These are phyloP conservation scores for Solanum chaucha DNA, from an alignment of 257 asterid genomes.

Conservation along the genomic window DNA sequence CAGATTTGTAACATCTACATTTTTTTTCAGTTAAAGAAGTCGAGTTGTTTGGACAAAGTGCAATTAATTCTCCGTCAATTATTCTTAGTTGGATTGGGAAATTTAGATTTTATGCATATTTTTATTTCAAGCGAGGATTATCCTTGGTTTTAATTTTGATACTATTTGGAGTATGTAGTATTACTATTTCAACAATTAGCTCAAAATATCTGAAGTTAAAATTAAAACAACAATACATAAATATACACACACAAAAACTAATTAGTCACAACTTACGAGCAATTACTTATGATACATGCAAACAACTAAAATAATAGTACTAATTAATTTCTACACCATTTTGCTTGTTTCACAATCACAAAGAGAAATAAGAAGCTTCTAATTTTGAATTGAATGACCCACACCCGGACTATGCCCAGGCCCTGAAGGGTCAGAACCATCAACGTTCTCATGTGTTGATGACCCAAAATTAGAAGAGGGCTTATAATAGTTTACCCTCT, in stretches of 20 bases:
- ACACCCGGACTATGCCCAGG: constrained; percentile 34
- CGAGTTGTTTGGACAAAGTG: not conserved
- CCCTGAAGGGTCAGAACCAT: constrained; percentile 16
- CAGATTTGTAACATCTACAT: not conserved
- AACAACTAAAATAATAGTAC: not conserved
- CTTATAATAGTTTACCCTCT: not conserved
- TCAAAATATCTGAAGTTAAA: not conserved
- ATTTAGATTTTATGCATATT: not conserved
- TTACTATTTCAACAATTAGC: not conserved
- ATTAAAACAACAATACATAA: not conserved
- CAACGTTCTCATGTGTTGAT: not conserved
- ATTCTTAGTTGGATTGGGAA: not conserved
- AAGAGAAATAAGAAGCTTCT: not conserved
- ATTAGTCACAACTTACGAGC: not conserved
- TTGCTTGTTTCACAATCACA: not conserved
- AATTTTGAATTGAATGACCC: constrained; percentile 19
- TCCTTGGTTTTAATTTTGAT: not conserved
- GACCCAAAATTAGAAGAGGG: not conserved
- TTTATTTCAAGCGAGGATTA: not conserved
- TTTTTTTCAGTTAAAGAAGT: not conserved
- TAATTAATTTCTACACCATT: not conserved
- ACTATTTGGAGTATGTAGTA: not conserved
- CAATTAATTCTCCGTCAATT: not conserved
- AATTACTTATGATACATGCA: not conserved
- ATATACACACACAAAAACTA: not conserved